Evolutionary conservation across 2,329 filamentous ascomycete genomes (phyloP).

Genomic region (Beauveria pseudobassiana): DNA sequence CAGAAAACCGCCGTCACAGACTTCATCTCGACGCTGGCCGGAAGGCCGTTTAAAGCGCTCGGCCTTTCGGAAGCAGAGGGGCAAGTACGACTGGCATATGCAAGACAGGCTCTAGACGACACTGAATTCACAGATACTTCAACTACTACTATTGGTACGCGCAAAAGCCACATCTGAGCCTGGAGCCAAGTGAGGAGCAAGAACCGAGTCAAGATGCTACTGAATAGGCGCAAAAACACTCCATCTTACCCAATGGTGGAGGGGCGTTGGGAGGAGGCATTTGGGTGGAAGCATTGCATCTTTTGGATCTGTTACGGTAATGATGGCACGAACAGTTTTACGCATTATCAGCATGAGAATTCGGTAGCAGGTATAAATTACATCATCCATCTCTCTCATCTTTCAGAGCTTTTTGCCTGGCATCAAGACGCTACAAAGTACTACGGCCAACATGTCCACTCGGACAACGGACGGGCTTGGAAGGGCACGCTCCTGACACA

Average conservation of each 20-base stretch:
- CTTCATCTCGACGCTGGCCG: constrained; percentile 33
- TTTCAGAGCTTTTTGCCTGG: neutral
- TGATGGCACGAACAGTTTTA: neutral
- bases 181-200: neutral
- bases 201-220: neutral
- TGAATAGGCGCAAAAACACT: neutral
- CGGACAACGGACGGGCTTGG: too few species aligned
- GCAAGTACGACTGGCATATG: constrained; percentile 23
- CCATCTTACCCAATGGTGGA: neutral
- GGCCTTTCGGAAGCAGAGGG: constrained; percentile 28
- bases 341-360: neutral
- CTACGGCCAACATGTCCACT: too few species aligned
- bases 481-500: too few species aligned
- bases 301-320: neutral
- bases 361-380: neutral
- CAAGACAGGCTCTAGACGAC: constrained; percentile 28
- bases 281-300: neutral
- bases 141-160: constrained; percentile 35
- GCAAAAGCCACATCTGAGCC: constrained; percentile 26
- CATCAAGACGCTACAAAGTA: too few species aligned
- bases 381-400: neutral
- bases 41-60: constrained; percentile 33
- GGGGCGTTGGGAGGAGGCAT: neutral
- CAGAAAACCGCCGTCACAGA: constrained; percentile 36
- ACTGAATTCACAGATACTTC: constrained; percentile 34